Base-by-base conservation (phyloP, 129 eudicot genomes). In the Silybum marianum region DNA sequence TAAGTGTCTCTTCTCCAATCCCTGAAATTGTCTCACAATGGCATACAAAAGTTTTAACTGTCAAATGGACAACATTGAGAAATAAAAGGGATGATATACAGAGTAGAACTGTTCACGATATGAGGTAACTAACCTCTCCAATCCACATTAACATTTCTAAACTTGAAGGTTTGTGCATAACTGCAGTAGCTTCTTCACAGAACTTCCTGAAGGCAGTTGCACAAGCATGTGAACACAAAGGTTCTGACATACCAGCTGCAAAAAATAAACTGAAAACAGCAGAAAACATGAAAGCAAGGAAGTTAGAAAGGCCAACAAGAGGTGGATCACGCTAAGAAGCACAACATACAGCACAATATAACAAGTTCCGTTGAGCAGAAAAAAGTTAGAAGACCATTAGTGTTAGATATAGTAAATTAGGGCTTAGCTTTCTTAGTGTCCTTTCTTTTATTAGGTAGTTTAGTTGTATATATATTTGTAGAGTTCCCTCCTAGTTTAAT, bases 111-210 rank as follows among this genome's bases (percentile, higher is more conserved):
- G 66, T 58, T 58, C 63, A 58, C 9, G 18, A 8, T 11, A 28
- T 13, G 34, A 73, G 80, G 77, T 74, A 54, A 81, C 89, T 73
- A 81, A 93, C 99, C 98, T 95, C 95, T 83, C 87, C 92, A 8
- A 93, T 91, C 98, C 98, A 93, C 76, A 95, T 84, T 74, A 95
- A 86, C 77, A 93, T 90, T 85, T 95, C 99, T 88, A 95, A 87
- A 80, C 87, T 87, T 46, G 99, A 86, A 80, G 91, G 90, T 66
- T 90, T 90, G 77, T 71, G 85, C 90, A 95, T 69, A 62, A 90
- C 80, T 28, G 88, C 34, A 60, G 86, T 85, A 62, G 98, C 89
- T 81, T 95, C 98, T 90, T 95, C 99, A 86, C 98, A 95, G 9
- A 93, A 84, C 87, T 93, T 95, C 46, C 91, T 96, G 80, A 95